phyloP scores from a whole-genome alignment of 805 yeast genomes.

The Candida sphagnicola region DNA sequence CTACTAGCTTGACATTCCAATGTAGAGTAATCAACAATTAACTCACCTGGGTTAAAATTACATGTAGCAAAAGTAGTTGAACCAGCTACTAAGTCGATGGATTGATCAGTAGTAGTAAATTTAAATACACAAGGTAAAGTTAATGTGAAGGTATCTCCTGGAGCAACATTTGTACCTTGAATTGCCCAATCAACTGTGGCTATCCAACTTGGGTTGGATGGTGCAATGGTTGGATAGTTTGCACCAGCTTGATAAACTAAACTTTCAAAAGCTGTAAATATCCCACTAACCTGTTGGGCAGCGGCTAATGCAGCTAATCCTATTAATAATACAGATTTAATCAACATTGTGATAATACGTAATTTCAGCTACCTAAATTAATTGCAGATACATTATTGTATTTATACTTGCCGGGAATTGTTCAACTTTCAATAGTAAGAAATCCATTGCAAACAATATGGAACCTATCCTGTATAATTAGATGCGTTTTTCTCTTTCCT shows the following conservation, averaged over 20 bases:
- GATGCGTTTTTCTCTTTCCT: too few relatives aligned
- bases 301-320: conserved; percentile 2
- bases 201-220: conserved; percentile 10
- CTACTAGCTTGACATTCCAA: conserved; percentile 11
- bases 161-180: conserved; percentile 3
- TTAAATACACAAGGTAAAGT: conserved; percentile 22
- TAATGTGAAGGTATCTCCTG: conserved; percentile 17
- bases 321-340: neutral
- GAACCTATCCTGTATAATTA: too few relatives aligned
- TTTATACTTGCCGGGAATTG: too few relatives aligned
- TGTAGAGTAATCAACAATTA: conserved; percentile 5
- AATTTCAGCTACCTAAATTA: too few relatives aligned
- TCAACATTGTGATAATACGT: neutral
- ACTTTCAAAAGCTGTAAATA: neutral
- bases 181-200: conserved; percentile 12
- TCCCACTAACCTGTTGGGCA: neutral
- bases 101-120: conserved; percentile 13
- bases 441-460: too few relatives aligned
- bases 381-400: neutral
- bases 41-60: conserved; percentile 7
- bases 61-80: conserved; percentile 14
- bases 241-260: conserved; percentile 2
- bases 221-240: conserved; percentile 4
- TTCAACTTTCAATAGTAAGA: too few relatives aligned
- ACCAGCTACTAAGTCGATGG: conserved; percentile 12